Evolutionary conservation across 2,329 filamentous ascomycete species (phyloP).

Genomic region (Fusarium nematophilum): DNA sequence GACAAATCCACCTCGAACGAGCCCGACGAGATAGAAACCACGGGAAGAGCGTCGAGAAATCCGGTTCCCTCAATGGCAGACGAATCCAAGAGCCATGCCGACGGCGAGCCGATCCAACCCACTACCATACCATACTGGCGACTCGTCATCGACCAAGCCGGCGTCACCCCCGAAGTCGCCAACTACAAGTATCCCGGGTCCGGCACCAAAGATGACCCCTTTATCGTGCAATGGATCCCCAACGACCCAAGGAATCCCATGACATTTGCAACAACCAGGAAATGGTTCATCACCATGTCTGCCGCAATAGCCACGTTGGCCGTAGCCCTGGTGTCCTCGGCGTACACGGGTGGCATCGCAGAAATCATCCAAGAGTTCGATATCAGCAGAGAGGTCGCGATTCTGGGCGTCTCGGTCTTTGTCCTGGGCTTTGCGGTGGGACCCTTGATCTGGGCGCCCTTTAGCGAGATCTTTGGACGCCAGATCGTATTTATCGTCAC

Average conservation of each 20-base stretch:
- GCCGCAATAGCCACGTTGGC: background rate
- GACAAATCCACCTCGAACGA: no score
- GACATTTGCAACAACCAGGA: background rate
- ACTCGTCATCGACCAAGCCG: no score
- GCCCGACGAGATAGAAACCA: no score
- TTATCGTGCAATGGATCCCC: background rate
- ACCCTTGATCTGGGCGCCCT: constrained; percentile 78
- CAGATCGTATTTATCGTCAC: constrained; percentile 64
- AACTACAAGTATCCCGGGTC: background rate
- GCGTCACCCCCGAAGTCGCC: no score
- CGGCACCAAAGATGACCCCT: background rate
- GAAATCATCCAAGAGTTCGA: background rate
- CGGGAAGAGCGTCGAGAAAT: no score
- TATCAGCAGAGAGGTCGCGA: background rate
- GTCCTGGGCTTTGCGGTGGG: constrained; percentile 62
- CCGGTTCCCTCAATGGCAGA: no score
- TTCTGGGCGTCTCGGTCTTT: background rate
- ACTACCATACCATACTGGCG: no score
- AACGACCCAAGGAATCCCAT: background rate
- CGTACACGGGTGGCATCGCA: background rate
- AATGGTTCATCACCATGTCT: background rate
- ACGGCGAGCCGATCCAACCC: no score
- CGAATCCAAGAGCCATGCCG: no score
- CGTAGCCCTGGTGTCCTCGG: background rate
- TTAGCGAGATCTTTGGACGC: constrained; percentile 76